Percentiles rank a stretch among this genome's conserved stretches.
Conservation (phyloP, 2,329 filamentous ascomycete species). For the Talaromyces verruculosus region DNA sequence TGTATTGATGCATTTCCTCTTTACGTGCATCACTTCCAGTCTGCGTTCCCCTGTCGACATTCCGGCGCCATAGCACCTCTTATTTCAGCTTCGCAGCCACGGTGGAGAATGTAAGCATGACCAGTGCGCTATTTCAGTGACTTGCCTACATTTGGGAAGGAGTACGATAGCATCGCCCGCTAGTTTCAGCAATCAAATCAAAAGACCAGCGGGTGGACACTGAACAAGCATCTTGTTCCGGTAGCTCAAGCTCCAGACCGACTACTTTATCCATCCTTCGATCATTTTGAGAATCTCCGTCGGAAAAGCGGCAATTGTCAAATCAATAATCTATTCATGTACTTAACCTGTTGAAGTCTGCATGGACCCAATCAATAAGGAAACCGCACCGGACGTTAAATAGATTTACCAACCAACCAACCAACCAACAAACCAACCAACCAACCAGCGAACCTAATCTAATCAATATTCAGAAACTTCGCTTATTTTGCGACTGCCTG, state of each 20-base stretch:
- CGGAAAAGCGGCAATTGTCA: background rate
- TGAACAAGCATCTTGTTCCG: background rate
- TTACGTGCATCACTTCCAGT: background rate
- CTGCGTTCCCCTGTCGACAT: background rate
- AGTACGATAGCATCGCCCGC: background rate
- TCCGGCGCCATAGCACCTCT: background rate
- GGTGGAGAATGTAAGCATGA: background rate
- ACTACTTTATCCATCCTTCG: background rate
- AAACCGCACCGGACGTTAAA: too few species aligned
- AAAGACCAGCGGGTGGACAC: background rate
- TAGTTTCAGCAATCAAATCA: background rate
- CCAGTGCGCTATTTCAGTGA: background rate
- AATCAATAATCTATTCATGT: background rate
- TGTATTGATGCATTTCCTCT: background rate
- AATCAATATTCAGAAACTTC: background rate
- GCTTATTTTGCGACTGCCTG: background rate
- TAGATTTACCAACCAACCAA: too few species aligned
- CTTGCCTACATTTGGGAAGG: background rate
- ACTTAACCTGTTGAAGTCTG: too few species aligned
- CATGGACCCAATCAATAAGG: too few species aligned
- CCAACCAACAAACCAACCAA: too few species aligned
- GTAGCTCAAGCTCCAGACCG: background rate
- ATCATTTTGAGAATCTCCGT: background rate
- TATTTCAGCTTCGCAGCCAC: background rate
- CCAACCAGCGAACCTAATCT: too few species aligned